A percentile compares a stretch with the other conserved stretches of the same genome.
Evolutionary conservation across 371 early-diverging fungal species (phyloP).

Genomic region (Mucor circinelloides): DNA sequence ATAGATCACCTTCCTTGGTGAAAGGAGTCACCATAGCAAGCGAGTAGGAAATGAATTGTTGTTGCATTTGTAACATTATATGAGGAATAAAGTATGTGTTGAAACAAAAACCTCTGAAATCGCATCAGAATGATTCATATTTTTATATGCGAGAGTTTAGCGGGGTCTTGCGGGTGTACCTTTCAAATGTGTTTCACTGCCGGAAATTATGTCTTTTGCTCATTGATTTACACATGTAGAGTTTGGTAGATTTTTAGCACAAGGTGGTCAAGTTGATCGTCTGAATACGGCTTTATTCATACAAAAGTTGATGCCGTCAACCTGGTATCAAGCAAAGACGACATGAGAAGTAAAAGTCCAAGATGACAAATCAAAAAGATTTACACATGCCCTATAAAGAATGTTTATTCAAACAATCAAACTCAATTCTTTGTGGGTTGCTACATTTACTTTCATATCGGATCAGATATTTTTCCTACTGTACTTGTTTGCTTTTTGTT

Average conservation of each 20-base stretch:
- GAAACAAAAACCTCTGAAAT: neutral
- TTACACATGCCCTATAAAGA: neutral
- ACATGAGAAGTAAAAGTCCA: neutral
- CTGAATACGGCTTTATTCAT: neutral
- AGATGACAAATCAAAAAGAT: neutral
- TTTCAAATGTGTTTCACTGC: neutral
- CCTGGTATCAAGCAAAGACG: neutral
- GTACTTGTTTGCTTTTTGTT: too few species aligned
- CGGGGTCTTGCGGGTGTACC: neutral
- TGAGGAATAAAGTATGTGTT: neutral
- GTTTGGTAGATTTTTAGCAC: neutral
- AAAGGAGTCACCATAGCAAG: conserved; percentile 36
- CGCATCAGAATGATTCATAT: neutral
- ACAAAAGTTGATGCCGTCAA: neutral
- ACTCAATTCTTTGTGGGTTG: neutral
- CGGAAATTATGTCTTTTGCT: neutral
- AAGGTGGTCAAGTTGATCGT: neutral
- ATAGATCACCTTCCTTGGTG: conserved; percentile 20
- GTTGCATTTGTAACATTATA: neutral
- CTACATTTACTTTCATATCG: too few species aligned
- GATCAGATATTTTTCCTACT: too few species aligned
- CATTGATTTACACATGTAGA: neutral
- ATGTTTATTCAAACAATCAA: neutral
- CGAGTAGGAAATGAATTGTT: conserved; percentile 18
- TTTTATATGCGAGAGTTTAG: neutral